Conservation (phyloP, 768 basidiomycete genomes). For the Termitomyces sp. region DNA sequence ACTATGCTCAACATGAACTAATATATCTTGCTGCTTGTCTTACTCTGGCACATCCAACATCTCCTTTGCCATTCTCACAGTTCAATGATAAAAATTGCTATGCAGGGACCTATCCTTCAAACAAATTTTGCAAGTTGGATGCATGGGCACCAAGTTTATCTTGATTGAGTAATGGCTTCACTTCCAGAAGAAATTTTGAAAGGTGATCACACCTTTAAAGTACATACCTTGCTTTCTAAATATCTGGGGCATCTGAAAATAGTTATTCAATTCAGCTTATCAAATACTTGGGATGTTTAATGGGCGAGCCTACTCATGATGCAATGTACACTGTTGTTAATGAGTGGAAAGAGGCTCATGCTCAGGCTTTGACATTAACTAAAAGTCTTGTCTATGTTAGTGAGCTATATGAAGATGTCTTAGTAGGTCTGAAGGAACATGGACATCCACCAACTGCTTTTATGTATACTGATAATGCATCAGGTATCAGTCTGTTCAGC, state of each 20-base stretch:
- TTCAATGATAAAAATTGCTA: background rate
- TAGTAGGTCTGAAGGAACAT: background rate
- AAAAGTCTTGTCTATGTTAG: constrained; percentile 4
- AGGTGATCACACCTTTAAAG: constrained; percentile 4
- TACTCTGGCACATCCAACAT: background rate
- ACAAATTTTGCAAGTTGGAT: background rate
- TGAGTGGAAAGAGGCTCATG: constrained; percentile 2
- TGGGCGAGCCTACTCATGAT: background rate
- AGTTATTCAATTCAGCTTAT: too few relatives aligned
- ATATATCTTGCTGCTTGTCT: background rate
- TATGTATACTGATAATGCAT: constrained; percentile 1
- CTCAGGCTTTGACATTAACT: background rate
- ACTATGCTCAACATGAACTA: background rate
- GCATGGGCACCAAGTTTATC: background rate
- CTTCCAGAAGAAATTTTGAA: background rate
- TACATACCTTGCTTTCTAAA: too few relatives aligned
- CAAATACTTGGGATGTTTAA: too few relatives aligned
- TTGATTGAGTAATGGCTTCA: background rate
- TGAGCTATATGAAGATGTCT: constrained; percentile 4
- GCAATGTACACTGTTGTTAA: background rate
- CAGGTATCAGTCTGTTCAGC: background rate
- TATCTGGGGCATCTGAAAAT: too few relatives aligned
- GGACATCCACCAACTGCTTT: background rate
- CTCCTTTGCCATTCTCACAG: background rate
- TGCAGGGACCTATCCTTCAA: background rate